These are phyloP conservation scores for Parachaetomium inaequale DNA, from an alignment of 495 filamentous ascomycete species.

Conservation along the genomic window DNA sequence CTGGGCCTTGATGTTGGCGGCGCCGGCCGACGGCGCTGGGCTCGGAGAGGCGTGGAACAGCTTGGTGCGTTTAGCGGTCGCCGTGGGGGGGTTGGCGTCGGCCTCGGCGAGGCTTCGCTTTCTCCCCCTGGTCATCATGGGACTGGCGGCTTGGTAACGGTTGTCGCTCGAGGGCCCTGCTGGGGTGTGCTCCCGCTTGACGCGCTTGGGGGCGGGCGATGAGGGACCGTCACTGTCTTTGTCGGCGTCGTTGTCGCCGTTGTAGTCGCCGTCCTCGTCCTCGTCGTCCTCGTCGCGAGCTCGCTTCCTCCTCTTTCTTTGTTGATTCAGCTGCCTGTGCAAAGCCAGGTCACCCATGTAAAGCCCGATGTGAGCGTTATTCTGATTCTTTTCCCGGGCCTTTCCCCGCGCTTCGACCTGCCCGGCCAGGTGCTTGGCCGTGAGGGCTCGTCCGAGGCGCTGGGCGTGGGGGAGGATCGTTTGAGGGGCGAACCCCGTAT, in stretches of 20 bases:
- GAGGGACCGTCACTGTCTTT: not conserved
- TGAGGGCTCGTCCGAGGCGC: constrained; percentile 32
- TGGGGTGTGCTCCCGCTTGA: no score
- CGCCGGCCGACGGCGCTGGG: not conserved
- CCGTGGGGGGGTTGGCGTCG: no score
- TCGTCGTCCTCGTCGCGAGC: not conserved
- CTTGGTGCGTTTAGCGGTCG: no score
- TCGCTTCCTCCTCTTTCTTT: not conserved
- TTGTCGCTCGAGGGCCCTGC: no score
- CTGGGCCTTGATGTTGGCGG: not conserved
- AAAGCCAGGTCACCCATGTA: constrained; percentile 38
- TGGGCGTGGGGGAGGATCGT: constrained; percentile 7
- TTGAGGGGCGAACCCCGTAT: constrained; percentile 8
- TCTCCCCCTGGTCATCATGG: no score
- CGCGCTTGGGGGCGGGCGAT: no score
- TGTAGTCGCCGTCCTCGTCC: not conserved
- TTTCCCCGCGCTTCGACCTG: constrained; percentile 22
- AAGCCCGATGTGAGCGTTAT: constrained; percentile 34
- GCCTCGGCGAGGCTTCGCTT: no score
- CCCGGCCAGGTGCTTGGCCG: constrained; percentile 22
- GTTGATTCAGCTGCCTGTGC: constrained; percentile 16
- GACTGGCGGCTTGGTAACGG: no score
- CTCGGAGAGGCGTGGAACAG: not conserved
- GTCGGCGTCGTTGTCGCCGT: not conserved
- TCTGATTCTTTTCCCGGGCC: constrained; percentile 28